Percentiles rank a stretch among this genome's conserved stretches.
Conservation (phyloP, 345 rosid species). For the Brassica nigra region DNA sequence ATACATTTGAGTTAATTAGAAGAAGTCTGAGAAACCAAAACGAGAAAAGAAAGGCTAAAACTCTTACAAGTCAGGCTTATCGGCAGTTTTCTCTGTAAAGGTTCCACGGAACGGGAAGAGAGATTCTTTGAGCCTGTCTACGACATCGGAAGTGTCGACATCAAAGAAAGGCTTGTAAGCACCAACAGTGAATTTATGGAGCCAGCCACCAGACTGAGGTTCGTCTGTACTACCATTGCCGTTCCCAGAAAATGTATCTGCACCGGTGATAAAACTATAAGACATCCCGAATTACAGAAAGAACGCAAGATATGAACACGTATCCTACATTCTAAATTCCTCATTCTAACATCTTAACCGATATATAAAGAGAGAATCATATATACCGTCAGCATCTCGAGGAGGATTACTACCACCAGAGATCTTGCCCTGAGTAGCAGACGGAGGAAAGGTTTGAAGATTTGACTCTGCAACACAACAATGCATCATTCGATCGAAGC, state of each 20-base stretch:
- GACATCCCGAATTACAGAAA: no score
- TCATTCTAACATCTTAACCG: neutral
- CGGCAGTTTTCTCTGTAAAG: conserved; percentile 75
- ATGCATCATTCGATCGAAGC: conserved; percentile 3
- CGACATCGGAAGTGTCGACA: conserved; percentile 81
- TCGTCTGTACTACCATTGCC: conserved; percentile 52
- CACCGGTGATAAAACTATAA: no score
- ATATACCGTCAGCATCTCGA: conserved; percentile 91
- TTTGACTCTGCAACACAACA: conserved; percentile 54
- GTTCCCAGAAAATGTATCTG: conserved; percentile 80
- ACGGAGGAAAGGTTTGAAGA: conserved; percentile 79
- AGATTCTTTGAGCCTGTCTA: conserved; percentile 87
- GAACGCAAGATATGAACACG: neutral
- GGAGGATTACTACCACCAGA: conserved; percentile 67
- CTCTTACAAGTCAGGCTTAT: conserved; percentile 84
- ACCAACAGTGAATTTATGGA: conserved; percentile 61
- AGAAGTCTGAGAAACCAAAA: neutral
- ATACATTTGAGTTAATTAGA: neutral
- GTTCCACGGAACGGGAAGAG: conserved; percentile 88
- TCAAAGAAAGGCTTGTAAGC: conserved; percentile 94
- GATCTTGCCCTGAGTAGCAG: conserved; percentile 72
- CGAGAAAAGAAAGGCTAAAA: neutral
- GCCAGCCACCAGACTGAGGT: conserved; percentile 75
- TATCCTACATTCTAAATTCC: neutral
- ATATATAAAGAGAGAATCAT: no score